phyloP scores from a whole-genome alignment of 805 yeast genomes.

The Nakazawaea ernobii region DNA sequence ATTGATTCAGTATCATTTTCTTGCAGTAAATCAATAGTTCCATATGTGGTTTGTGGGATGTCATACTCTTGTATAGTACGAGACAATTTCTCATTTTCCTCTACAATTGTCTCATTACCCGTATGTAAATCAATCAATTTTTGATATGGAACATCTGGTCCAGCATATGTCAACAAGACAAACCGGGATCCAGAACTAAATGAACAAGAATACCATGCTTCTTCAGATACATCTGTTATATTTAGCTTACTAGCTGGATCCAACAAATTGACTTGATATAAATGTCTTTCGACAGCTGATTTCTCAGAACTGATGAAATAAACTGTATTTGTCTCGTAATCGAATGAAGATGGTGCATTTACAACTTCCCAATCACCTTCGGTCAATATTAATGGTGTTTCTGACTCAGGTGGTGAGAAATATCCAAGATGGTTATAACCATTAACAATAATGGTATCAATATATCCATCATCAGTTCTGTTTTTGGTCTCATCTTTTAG shows the following conservation, averaged over 20 bases:
- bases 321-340: conserved; percentile 42
- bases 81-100: conserved; percentile 39
- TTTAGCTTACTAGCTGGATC: conserved; percentile 33
- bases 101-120: conserved; percentile 33
- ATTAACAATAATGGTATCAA: conserved; percentile 65
- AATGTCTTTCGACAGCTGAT: conserved; percentile 78
- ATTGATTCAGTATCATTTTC: conserved; percentile 39
- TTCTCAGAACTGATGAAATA: conserved; percentile 72
- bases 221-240: conserved; percentile 45
- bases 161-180: conserved; percentile 62
- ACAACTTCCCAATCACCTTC: conserved; percentile 90
- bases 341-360: conserved; percentile 60
- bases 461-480: conserved; percentile 60
- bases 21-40: conserved; percentile 47
- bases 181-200: conserved; percentile 79
- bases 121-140: conserved; percentile 52
- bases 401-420: conserved; percentile 62
- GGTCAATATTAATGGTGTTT: conserved; percentile 55
- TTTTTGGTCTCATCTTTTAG: conserved; percentile 41
- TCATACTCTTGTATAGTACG: conserved; percentile 36
- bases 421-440: conserved; percentile 77
- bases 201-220: conserved; percentile 65
- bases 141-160: conserved; percentile 81
- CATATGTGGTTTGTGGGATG: conserved; percentile 50
- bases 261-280: conserved; percentile 61